phyloP scores from a whole-genome alignment of 1,139 yeast genomes.

The Kluyveromyces marxianus region DNA sequence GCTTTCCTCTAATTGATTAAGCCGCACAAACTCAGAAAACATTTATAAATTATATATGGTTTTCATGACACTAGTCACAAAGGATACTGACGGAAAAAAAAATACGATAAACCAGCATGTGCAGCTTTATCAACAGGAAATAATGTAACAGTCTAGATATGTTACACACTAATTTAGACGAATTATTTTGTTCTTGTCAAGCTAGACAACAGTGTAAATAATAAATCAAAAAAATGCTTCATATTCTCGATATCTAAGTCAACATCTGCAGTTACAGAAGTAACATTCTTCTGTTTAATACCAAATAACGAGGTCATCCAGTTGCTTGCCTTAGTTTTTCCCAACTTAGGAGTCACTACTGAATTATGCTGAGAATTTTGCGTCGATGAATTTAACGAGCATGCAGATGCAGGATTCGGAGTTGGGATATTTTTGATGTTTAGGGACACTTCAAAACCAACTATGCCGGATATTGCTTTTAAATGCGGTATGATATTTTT shows the following conservation, averaged over 20 bases:
- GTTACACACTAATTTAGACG: too few relatives aligned
- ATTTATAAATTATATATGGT: too few relatives aligned
- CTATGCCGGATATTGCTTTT: background rate
- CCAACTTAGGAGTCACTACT: background rate
- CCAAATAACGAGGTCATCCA: slow-evolving; percentile 3
- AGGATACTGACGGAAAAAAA: too few relatives aligned
- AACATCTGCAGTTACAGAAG: background rate
- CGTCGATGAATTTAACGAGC: background rate
- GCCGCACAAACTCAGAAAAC: too few relatives aligned
- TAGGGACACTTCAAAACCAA: background rate
- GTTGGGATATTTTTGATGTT: background rate
- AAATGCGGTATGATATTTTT: background rate
- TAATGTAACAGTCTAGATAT: too few relatives aligned
- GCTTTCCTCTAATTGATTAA: too few relatives aligned
- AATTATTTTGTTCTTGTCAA: too few relatives aligned
- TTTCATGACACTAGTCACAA: too few relatives aligned
- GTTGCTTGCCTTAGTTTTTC: background rate
- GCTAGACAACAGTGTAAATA: background rate
- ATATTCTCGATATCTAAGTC: background rate
- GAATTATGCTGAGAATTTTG: background rate
- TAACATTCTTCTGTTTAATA: background rate
- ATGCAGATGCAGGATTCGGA: background rate
- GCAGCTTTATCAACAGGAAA: too few relatives aligned
- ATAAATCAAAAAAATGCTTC: background rate
- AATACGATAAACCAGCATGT: too few relatives aligned